A percentile compares a stretch with the other conserved stretches of the same genome.
Evolutionary conservation across 1,284 basidiomycete genomes (phyloP).

Genomic region (Malassezia psittaci): DNA sequence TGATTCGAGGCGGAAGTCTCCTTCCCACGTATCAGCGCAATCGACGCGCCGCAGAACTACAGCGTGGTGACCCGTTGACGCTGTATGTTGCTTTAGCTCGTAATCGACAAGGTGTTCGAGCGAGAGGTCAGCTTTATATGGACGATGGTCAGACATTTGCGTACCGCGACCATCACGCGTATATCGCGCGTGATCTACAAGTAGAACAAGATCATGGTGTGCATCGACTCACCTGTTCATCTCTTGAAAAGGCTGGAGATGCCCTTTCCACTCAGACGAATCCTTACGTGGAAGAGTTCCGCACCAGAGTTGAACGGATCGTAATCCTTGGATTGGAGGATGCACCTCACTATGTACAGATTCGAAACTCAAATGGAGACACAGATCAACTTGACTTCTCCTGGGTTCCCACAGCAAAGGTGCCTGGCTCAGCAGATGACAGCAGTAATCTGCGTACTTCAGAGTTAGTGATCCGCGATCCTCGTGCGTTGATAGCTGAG

Average conservation of each 20-base stretch:
- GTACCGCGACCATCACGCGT: slow-evolving; percentile 62
- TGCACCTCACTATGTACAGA: slow-evolving; percentile 20
- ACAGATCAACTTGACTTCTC: slow-evolving; percentile 19
- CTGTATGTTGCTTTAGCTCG: slow-evolving; percentile 71
- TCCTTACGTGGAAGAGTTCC: slow-evolving; percentile 28
- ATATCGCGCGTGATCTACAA: slow-evolving; percentile 55
- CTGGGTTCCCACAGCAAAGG: slow-evolving; percentile 19
- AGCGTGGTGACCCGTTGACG: slow-evolving; percentile 87
- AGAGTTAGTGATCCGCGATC: slow-evolving; percentile 37
- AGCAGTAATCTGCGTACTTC: slow-evolving; percentile 12
- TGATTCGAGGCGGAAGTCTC: slow-evolving; percentile 86
- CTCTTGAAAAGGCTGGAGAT: neutral
- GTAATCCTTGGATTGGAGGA: slow-evolving; percentile 37
- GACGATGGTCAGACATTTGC: slow-evolving; percentile 85
- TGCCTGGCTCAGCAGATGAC: slow-evolving; percentile 10
- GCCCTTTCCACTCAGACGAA: slow-evolving; percentile 17
- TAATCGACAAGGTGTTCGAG: slow-evolving; percentile 10
- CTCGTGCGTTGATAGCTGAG: slow-evolving; percentile 23
- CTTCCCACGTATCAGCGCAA: slow-evolving; percentile 75
- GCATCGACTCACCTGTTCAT: neutral
- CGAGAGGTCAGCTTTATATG: slow-evolving; percentile 81
- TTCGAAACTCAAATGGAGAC: slow-evolving; percentile 10
- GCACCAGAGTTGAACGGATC: slow-evolving; percentile 33
- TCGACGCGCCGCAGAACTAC: slow-evolving; percentile 71
- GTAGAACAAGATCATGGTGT: neutral